Base-by-base conservation (phyloP, 495 filamentous ascomycete genomes). In the Penicilliopsis zonata region DNA sequence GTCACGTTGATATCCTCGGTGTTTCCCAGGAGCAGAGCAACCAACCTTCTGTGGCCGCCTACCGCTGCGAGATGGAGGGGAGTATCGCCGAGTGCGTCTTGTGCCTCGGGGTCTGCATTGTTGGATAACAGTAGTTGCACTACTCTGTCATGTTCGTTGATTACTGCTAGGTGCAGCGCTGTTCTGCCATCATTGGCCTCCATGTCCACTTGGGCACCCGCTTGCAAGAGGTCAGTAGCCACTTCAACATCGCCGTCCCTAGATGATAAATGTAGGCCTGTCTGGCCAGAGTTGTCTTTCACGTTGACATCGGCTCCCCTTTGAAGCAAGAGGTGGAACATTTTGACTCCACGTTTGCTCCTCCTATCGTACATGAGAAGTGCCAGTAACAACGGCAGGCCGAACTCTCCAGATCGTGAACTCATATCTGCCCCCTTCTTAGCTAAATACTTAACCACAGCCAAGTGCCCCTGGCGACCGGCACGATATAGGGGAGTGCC, bases 1-100 rank as follows among this genome's bases (percentile, higher is more conserved):
- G 52, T 38, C 21, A 47, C 46, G 38, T 70, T 55, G 28, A 67
- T 49, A 27, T 68, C 43, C 1, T 56, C 53, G 3, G 53, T 55
- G 13, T 50, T 53, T 3, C 61, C 57, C 25, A 70, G 44, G 7
- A 69, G 35, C 28, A 65, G 17, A 12, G 46, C 41, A 12, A 61
- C 52, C 19, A 63, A 42, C 3, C 32, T 46, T 16, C 50, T 45
- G 27, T 57, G 43, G 3, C 60, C 52, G 10, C 36, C 46, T 5
- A 45, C 42, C 3, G 63, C 58, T 1, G 60, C 61, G 19, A 58
- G 41, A 20, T 52, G 46, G 14, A 65, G 51, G 16, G 61, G 44
- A 9, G 63, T 57, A 8, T 50, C 34, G 22, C 43, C 43, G 9
- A 46, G 12, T 16, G 41, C 33, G 10, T 46, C 41, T 25, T 50